Evolutionary conservation across 495 filamentous ascomycete genomes (phyloP), one percentile per base, ranked within the genome.

Genomic region (Penicillium lividum): DNA sequence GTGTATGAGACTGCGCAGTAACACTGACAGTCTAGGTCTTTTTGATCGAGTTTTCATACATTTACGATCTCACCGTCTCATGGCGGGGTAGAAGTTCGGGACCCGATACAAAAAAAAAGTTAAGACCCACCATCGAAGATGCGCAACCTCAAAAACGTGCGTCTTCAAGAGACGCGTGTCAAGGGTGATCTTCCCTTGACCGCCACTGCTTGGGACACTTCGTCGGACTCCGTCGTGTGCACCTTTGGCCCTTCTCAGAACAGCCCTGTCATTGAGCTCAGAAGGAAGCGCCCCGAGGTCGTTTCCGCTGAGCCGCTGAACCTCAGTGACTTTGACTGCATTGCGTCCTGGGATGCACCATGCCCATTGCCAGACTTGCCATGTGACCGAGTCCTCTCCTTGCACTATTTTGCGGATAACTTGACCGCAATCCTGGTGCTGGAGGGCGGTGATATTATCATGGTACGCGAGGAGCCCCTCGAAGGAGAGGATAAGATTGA

Each of bases 301-400:
- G 64, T 61, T 57, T 70, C 74, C 47, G 64, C 71, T 43, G 68
- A 72, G 29, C 72, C 70, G 43, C 66, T 75, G 51, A 68, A 62
- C 16, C 68, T 68, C 46, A 73, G 77, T 53, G 67, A 59, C 45
- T 74, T 80, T 31, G 72, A 81, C 47, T 71, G 65, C 36, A 86
- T 98, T 65, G 88, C 92, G 51, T 89, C 89, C 30, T 98, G 94
- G 94, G 89, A 96, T 78, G 89, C 87, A 11, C 85, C 83, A 52
- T 88, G 83, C 66, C 87, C 89, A 30, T 77, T 84, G 56, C 86
- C 89, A 50, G 81, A 90, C 61, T 76, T 92, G 51, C 58, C 75
- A 18, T 84, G 80, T 66, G 93, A 97, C 68, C 77, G 79, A 49
- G 80, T 97, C 60, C 68, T 92, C 46, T 83, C 80, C 67, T 76